Percentiles rank a stretch among this genome's conserved stretches.
These are phyloP conservation scores for Serendipita sp. DNA, from an alignment of 768 basidiomycete genomes.

Conservation along the genomic window DNA sequence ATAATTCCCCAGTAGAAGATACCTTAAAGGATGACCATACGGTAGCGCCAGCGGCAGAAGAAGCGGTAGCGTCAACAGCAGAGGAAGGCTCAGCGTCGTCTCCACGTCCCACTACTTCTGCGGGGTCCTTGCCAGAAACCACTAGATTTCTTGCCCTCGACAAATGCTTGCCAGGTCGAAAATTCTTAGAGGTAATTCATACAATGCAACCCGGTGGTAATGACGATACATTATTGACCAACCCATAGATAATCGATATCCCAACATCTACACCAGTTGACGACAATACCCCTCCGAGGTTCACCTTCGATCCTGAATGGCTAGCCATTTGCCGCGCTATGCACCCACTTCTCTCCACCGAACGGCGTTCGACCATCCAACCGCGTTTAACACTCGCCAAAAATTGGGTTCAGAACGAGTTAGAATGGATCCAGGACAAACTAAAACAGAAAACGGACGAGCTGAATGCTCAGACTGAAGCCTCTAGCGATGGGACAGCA, in stretches of 20 bases:
- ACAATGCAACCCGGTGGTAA: no score
- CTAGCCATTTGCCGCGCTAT: slow-evolving; percentile 83
- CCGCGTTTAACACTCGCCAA: slow-evolving; percentile 30
- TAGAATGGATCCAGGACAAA: slow-evolving; percentile 51
- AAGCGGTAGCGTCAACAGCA: slow-evolving; percentile 11
- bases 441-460: slow-evolving; percentile 15
- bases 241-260: slow-evolving; percentile 51
- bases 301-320: slow-evolving; percentile 83
- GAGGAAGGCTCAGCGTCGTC: background rate
- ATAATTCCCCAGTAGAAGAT: no score
- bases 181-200: slow-evolving; percentile 58
- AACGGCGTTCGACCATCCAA: slow-evolving; percentile 35
- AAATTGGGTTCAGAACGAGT: slow-evolving; percentile 38
- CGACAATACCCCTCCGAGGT: background rate
- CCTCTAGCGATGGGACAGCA: background rate
- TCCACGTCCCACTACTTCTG: no score
- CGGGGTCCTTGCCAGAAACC: slow-evolving; percentile 15
- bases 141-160: slow-evolving; percentile 83
- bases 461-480: background rate
- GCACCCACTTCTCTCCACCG: slow-evolving; percentile 53
- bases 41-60: no score
- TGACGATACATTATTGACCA: background rate
- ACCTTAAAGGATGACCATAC: no score
- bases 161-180: slow-evolving; percentile 59
- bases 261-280: slow-evolving; percentile 16